Base-by-base conservation (phyloP, 2,329 filamentous ascomycete species). In the Huntiella savannae region DNA sequence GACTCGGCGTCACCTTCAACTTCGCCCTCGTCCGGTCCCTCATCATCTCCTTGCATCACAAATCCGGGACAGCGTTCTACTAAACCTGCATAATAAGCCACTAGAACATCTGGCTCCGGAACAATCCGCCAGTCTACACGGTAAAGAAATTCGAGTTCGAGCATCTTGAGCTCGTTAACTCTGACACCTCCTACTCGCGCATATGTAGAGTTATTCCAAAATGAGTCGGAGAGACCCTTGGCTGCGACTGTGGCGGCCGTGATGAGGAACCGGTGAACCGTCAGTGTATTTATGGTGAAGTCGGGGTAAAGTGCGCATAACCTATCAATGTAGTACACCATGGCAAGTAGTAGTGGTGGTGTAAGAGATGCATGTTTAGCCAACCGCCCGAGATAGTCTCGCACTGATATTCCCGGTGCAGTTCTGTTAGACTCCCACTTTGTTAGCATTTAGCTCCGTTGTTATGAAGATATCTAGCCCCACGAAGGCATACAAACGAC, bases 271-370 rank as follows among this genome's bases (percentile, higher is more conserved):
- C 91, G 86, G 64, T 98, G 91, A 3, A 98, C 88, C 0, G 91
- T 98, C 15, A 98, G 69, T 40, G 85, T 94, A 59, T 87, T 94
- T 54, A 98, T 92, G 22, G 87, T 95, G 60, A 98, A 98, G 40
- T 88, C 82, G 3, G 84, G 82, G 59, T 95, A 98, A 49, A 93
- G 69, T 8, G 83, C 79, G 62, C 88, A 98, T 16, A 98, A 71
- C 32, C 86, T 79, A 63, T 98, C 91, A 56, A 98, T 96, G 57
- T 96, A 98, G 59, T 92, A 98, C 48, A 98, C 91, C 85, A 98
- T 96, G 54, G 87, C 91, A 33, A 98, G 74, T n/a, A 98, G 70
- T 43, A 98, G 80, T 1, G 91, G 88, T 10, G 91, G 87, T 5
- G 85, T 86, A 3, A 98, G 70, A 0, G 88, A 95, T 19, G 91